Evolutionary conservation across 257 asterid genomes (phyloP), one percentile per base, ranked within the genome.

Genomic region (Petunia axillaris): DNA sequence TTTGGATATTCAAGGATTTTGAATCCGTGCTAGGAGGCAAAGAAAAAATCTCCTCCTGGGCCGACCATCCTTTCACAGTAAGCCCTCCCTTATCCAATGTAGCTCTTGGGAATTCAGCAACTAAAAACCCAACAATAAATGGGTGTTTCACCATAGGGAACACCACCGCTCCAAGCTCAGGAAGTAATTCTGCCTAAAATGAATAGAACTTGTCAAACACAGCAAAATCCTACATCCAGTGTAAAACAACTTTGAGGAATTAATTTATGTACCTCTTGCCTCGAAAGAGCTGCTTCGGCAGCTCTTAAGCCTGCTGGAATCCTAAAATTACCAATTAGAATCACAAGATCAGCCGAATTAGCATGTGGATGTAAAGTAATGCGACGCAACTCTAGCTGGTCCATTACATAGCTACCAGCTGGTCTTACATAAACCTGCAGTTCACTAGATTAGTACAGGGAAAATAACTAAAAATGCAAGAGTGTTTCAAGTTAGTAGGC

Each of bases 351-450:
- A 82, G 91, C 83, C 1, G 81, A 89, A 86, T 82, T 83, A 79
- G 65, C 89, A 46, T 86, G 85, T 66, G 98, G 99, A 87, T 93
- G 86, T 58, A 80, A 81, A 54, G 93, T 87, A 83, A 92, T 81
- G 46, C 97, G 93, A 50, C 93, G 97, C 88, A 95, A 85, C 92
- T 95, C 99, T 88, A 95, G 86, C 8, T 81, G 87, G 87, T 95
- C 99, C 98, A 95, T 93, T 50, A 95, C 97, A 87, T 92, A 95
- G 84, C 98, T 92, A 76, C 93, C 98, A 84, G 98, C 98, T 82
- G 99, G 99, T 80, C 98, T 91, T 64, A 95, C 99, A 87, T 95
- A 95, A 79, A 95, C 92, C 99, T 93, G 87, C 64, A 80, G 16
- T 76, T 68, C 78, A 48, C 85, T 16, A 38, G 54, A 82, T 58